These are phyloP conservation scores for Neonectria coccinea DNA, from an alignment of 2,329 filamentous ascomycete species.

Conservation along the genomic window DNA sequence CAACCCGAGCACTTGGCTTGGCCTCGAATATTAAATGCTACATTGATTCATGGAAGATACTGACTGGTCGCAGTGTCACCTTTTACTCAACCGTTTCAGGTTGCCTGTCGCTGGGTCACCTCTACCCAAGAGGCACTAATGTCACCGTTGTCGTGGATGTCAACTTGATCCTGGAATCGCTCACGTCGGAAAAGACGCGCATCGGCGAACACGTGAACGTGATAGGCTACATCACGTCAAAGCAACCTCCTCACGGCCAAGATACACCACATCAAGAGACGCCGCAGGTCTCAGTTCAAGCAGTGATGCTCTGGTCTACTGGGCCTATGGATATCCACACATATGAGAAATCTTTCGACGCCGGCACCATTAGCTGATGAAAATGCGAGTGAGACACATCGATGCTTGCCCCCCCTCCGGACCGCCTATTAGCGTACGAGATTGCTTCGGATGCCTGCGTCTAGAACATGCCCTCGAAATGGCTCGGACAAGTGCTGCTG, in stretches of 20 bases:
- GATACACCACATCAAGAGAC: slow-evolving; percentile 27
- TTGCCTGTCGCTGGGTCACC: slow-evolving; percentile 75
- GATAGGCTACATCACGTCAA: slow-evolving; percentile 78
- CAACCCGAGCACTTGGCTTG: slow-evolving; percentile 11
- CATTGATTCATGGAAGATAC: slow-evolving; percentile 42
- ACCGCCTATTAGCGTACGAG: slow-evolving; percentile 6
- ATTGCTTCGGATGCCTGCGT: background rate
- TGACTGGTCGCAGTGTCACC: slow-evolving; percentile 57
- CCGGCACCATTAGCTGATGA: slow-evolving; percentile 11
- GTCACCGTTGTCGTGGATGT: slow-evolving; percentile 75
- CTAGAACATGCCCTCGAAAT: slow-evolving; percentile 11
- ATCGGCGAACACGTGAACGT: slow-evolving; percentile 91
- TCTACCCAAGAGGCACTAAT: slow-evolving; percentile 63
- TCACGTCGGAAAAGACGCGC: slow-evolving; percentile 72
- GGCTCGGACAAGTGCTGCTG: slow-evolving; percentile 5
- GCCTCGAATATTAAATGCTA: slow-evolving; percentile 11
- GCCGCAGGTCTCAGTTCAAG: slow-evolving; percentile 69
- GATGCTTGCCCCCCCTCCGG: slow-evolving; percentile 4
- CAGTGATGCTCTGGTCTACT: slow-evolving; percentile 81
- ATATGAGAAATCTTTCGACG: slow-evolving; percentile 72
- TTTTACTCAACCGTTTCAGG: slow-evolving; percentile 66
- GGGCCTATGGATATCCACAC: slow-evolving; percentile 76
- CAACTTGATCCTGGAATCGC: slow-evolving; percentile 73
- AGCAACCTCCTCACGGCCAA: slow-evolving; percentile 25
- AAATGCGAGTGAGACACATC: slow-evolving; percentile 13